phyloP scores from a whole-genome alignment of 495 filamentous ascomycete species.

The Neurospora pannonica region DNA sequence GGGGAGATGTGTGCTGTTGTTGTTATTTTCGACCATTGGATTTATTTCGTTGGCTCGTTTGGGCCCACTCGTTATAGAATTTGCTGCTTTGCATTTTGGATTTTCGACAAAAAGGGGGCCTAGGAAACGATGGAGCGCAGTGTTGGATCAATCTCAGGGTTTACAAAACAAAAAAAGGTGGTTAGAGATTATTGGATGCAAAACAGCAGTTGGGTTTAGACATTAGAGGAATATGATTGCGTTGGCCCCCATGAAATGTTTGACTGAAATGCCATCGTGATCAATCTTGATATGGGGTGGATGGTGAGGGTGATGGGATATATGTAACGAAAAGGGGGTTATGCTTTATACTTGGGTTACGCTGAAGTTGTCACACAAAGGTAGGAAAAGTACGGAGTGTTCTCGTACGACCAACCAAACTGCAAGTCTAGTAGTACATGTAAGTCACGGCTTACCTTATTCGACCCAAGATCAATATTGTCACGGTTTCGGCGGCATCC shows the following conservation, averaged over 20 bases:
- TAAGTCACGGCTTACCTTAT: not conserved
- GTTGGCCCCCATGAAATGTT: not conserved
- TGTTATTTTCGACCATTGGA: not conserved
- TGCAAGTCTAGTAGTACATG: not conserved
- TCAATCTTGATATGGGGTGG: not conserved
- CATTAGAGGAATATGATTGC: not conserved
- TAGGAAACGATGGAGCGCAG: not conserved
- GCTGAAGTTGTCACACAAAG: not conserved
- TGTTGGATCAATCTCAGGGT: not conserved
- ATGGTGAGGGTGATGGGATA: not conserved
- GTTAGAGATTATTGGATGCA: not conserved
- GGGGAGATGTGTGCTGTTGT: not conserved
- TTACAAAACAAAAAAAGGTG: not conserved
- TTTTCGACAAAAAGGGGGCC: not conserved
- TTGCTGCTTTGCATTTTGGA: not conserved
- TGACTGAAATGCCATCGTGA: not conserved
- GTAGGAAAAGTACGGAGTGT: not conserved
- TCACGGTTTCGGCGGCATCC: not conserved
- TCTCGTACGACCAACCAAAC: not conserved
- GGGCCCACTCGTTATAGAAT: not conserved
- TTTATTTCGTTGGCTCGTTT: not conserved
- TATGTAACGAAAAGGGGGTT: not conserved
- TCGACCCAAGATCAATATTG: not conserved
- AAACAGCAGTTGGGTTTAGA: not conserved
- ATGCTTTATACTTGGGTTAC: not conserved